Evolutionary conservation across 108 stramenopile genomes (phyloP).

Genomic region (Cyclostephanos invisitatus): DNA sequence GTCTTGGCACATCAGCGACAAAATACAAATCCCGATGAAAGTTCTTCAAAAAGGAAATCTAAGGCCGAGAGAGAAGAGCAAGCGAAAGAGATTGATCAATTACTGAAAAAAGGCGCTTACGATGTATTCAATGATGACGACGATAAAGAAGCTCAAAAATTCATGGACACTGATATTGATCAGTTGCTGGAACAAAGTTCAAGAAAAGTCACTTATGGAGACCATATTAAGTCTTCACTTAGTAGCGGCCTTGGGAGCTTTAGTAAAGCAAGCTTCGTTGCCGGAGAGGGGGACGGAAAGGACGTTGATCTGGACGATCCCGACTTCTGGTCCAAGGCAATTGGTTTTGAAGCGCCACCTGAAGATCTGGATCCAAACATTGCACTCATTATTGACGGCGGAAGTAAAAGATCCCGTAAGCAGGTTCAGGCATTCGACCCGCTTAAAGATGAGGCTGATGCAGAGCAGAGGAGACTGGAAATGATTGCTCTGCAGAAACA

Average conservation of each 20-base stretch:
- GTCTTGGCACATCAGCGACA: constrained; percentile 89
- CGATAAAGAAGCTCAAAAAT: constrained; percentile 78
- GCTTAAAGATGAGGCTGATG: constrained; percentile 64
- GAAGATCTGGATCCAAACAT: constrained; percentile 65
- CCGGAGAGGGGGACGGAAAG: constrained; percentile 74
- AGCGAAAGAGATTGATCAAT: constrained; percentile 80
- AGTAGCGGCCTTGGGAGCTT: constrained; percentile 81
- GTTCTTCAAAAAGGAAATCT: constrained; percentile 53
- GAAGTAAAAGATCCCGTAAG: constrained; percentile 74
- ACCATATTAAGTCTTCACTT: constrained; percentile 51
- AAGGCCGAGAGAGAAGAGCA: constrained; percentile 70
- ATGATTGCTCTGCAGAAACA: constrained; percentile 53
- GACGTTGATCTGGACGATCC: constrained; percentile 94
- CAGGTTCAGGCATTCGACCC: constrained; percentile 84
- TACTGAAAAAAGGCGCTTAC: constrained; percentile 87
- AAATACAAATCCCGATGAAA: constrained; percentile 52
- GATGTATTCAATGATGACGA: constrained; percentile 85
- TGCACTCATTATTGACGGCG: constrained; percentile 75
- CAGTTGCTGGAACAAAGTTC: constrained; percentile 81
- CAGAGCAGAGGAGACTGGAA: constrained; percentile 70
- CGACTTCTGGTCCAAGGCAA: constrained; percentile 90
- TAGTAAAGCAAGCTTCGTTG: constrained; percentile 91
- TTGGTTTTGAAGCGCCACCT: constrained; percentile 76
- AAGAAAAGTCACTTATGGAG: constrained; percentile 79
- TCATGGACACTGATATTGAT: constrained; percentile 91